phyloP scores from a whole-genome alignment of 225 moss, liverwort and hornwort genomes.

The Marchantia polymorpha region DNA sequence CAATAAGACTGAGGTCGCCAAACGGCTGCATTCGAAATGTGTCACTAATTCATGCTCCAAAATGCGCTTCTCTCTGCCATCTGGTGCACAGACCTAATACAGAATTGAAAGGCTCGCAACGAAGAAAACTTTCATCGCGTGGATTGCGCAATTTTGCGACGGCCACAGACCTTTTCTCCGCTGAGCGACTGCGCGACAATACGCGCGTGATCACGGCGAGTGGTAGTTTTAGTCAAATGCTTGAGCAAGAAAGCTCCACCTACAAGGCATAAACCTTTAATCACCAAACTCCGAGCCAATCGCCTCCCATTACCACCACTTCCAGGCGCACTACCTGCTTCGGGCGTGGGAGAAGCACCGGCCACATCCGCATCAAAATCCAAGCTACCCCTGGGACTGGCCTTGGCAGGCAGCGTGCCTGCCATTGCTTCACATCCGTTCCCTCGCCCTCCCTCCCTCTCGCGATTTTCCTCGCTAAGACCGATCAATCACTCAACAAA shows the following conservation, averaged over 20 bases:
- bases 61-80: too few relatives aligned
- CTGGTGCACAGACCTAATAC: not conserved
- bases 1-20: too few relatives aligned
- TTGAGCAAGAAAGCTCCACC: constrained; percentile 82
- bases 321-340: constrained; percentile 28
- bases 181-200: constrained; percentile 77
- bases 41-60: too few relatives aligned
- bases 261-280: constrained; percentile 73
- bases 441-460: constrained; percentile 2
- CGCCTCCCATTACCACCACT: constrained; percentile 48
- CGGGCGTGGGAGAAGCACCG: not conserved
- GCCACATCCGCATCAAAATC: constrained; percentile 38
- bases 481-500: constrained; percentile 1
- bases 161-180: constrained; percentile 68
- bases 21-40: too few relatives aligned
- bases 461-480: not conserved
- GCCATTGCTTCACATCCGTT: constrained; percentile 63
- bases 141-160: not conserved
- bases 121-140: not conserved
- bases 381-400: constrained; percentile 44
- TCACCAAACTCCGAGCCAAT: constrained; percentile 64
- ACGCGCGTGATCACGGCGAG: constrained; percentile 80
- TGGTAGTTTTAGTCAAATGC: constrained; percentile 77
- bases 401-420: constrained; percentile 50
- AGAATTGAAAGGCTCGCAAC: not conserved